phyloP scores from a whole-genome alignment of 352 stramenopile species.

The Globisporangium spinosum region DNA sequence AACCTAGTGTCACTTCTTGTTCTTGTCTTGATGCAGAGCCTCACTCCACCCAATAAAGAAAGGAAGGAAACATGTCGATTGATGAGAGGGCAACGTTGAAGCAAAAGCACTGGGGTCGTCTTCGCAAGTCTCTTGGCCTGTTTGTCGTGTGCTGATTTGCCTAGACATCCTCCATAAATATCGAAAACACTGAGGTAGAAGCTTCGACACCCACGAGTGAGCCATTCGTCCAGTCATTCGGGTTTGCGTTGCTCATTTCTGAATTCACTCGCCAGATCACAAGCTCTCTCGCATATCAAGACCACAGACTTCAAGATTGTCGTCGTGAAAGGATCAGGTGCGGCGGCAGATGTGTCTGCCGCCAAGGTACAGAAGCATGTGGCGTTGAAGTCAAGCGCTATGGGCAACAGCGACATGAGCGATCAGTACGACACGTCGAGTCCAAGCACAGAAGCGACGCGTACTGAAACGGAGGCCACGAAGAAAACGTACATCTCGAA shows the following conservation, averaged over 20 bases:
- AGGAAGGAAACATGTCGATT: too few relatives aligned
- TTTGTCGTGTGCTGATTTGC: too few relatives aligned
- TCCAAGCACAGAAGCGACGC: neutral
- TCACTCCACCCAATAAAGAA: too few relatives aligned
- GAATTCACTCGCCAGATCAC: neutral
- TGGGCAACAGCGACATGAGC: conserved; percentile 20
- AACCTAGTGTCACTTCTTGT: too few relatives aligned
- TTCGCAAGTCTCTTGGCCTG: too few relatives aligned
- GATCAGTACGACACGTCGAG: neutral
- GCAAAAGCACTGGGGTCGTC: too few relatives aligned
- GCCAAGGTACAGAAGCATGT: neutral
- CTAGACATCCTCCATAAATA: too few relatives aligned
- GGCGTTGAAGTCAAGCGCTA: conserved; percentile 17
- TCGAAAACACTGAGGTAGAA: neutral
- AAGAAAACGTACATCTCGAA: neutral
- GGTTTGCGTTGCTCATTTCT: neutral
- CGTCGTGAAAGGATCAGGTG: neutral
- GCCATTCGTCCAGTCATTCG: too few relatives aligned
- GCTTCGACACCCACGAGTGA: neutral
- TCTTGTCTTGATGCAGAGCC: too few relatives aligned
- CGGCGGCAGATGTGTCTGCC: neutral
- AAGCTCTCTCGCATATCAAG: neutral
- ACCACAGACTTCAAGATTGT: neutral
- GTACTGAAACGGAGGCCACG: neutral
- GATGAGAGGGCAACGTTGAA: too few relatives aligned